Conservation (phyloP, 345 rosid genomes). For the Gynandropsis gynandra region DNA sequence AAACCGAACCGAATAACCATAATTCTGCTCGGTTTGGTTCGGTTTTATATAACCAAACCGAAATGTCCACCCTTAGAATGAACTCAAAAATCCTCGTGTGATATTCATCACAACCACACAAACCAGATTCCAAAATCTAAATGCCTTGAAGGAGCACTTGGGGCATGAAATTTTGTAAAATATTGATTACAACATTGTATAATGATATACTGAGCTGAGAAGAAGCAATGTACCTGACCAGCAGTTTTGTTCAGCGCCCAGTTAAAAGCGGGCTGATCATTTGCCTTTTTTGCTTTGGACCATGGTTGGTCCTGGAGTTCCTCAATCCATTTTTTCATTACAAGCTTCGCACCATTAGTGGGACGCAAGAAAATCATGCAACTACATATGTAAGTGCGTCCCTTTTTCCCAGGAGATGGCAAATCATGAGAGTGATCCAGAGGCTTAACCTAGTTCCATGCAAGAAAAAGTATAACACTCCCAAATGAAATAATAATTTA, state of each 20-base stretch:
- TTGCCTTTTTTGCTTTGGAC: slow-evolving; percentile 76
- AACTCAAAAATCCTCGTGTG: too few species aligned
- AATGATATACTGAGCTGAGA: not conserved
- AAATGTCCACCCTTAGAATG: too few species aligned
- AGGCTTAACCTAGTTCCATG: slow-evolving; percentile 69
- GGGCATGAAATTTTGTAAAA: too few species aligned
- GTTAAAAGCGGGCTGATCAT: slow-evolving; percentile 97
- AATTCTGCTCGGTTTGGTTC: too few species aligned
- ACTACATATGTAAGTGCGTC: slow-evolving; percentile 89
- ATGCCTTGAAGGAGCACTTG: too few species aligned
- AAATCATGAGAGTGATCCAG: slow-evolving; percentile 72
- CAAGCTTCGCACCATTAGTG: slow-evolving; percentile 72
- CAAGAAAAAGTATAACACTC: not conserved
- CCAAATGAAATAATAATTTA: not conserved
- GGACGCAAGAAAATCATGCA: slow-evolving; percentile 90
- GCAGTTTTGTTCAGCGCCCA: slow-evolving; percentile 83
- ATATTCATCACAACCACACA: too few species aligned
- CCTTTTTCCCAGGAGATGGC: slow-evolving; percentile 91
- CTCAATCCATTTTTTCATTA: slow-evolving; percentile 92
- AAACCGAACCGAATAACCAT: too few species aligned
- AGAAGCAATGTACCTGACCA: slow-evolving; percentile 51
- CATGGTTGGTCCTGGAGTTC: slow-evolving; percentile 79
- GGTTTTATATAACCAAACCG: too few species aligned
- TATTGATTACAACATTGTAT: too few species aligned
- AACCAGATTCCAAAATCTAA: too few species aligned